Evolutionary conservation across 169 alveolate genomes (phyloP).

Genomic region (Besnoitia besnoiti): DNA sequence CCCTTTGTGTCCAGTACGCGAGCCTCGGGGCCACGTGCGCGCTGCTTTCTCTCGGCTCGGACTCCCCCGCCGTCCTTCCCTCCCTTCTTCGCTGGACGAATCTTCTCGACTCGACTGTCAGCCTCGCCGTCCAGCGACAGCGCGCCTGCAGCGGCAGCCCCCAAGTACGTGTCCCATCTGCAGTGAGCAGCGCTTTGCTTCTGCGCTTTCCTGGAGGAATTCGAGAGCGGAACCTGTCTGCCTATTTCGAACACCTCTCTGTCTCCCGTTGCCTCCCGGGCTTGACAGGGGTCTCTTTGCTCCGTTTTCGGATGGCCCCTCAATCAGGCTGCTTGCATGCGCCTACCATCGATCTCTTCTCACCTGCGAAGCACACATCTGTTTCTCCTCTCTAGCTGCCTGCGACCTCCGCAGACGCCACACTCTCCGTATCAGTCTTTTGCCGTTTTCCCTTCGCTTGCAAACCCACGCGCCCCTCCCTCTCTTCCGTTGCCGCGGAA

Average conservation of each 20-base stretch:
- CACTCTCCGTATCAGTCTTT: too few relatives aligned
- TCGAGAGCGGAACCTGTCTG: not conserved
- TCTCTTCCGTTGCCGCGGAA: too few relatives aligned
- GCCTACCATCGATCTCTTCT: too few relatives aligned
- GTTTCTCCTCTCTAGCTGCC: too few relatives aligned
- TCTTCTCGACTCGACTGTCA: not conserved
- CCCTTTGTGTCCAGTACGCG: not conserved
- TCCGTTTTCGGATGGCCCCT: too few relatives aligned
- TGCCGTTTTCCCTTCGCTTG: too few relatives aligned
- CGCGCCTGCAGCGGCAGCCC: not conserved
- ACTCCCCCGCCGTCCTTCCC: not conserved
- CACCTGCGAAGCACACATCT: too few relatives aligned
- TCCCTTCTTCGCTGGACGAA: not conserved
- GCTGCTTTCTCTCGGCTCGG: not conserved
- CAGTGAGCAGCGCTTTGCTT: too few relatives aligned
- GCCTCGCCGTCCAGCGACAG: not conserved
- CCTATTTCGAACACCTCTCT: not conserved
- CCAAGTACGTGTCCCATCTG: too few relatives aligned
- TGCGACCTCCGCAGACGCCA: too few relatives aligned
- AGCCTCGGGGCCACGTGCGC: slow-evolving; percentile 26
- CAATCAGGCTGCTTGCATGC: too few relatives aligned
- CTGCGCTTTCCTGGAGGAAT: not conserved
- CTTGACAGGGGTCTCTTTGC: not conserved
- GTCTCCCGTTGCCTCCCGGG: not conserved
- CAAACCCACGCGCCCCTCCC: too few relatives aligned